Base-by-base conservation (phyloP, 1,139 yeast genomes). In the Ashbya aceris region DNA sequence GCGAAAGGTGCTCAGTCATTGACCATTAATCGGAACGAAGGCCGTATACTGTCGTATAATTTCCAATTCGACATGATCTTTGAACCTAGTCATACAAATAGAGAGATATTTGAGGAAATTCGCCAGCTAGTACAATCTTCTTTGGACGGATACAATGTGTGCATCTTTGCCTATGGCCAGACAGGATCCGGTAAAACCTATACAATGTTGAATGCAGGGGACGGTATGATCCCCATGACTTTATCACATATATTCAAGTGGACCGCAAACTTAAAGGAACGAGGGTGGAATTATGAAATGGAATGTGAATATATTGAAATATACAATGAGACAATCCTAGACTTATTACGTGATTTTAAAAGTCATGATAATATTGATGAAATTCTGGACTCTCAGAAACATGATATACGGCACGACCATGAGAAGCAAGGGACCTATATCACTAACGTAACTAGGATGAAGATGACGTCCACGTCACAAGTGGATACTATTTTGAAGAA, bases 121-220 rank as follows among this genome's bases (percentile, higher is more conserved):
- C 80, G 94, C 1, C 95, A 89, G 59, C 64, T 89, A 27, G 81
- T 91, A 1, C 96, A 87, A 60, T 83, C 95, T 43, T 84, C 94
- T 0, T 62, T 91, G 27, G 96, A 91, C 65, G 98, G 98, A 0
- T 80, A 71, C 56, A 87, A 87, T 54, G 95, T 86, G 3, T 87
- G 96, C 60, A 87, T 91, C 1, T 87, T 91, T 67, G 96, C 98
- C 0, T 91, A 91, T 62, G 98, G 98, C 0, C 98, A 91, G 64
- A 91, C 98, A 0, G 97, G 98, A 0, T 87, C 96, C 0, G 98
- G 98, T 3, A 91, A 91, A 59, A 89, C 97, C 0, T 81, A 67
- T 59, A 91, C 98, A 0, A 91, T 91, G 98, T 75, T 93, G 1
- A 73, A 72, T 36, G 67, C 75, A 0, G 53, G 63, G 2, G 81